A percentile compares a stretch with the other conserved stretches of the same genome.
These are phyloP conservation scores for Verticillium albo-atrum DNA, from an alignment of 2,329 filamentous ascomycete genomes.

Conservation along the genomic window DNA sequence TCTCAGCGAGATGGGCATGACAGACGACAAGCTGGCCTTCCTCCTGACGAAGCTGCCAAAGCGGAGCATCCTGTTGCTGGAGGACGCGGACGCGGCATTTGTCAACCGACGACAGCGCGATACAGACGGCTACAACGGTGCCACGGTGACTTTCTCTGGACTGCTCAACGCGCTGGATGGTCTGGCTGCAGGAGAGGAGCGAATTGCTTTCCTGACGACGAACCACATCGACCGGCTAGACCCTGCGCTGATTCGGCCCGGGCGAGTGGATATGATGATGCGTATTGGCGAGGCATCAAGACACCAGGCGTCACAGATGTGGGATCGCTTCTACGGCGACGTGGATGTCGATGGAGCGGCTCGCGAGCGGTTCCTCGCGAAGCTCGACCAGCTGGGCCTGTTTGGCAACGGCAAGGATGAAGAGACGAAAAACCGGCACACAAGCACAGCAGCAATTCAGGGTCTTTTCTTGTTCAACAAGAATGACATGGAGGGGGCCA, in stretches of 20 bases:
- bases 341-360: slow-evolving; percentile 61
- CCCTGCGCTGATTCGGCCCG: slow-evolving; percentile 83
- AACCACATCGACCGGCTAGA: slow-evolving; percentile 91
- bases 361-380: slow-evolving; percentile 64
- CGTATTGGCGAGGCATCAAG: slow-evolving; percentile 82
- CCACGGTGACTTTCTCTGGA: slow-evolving; percentile 91
- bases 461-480: slow-evolving; percentile 96
- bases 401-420: slow-evolving; percentile 53
- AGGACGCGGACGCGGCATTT: slow-evolving; percentile 91
- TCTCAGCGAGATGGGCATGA: slow-evolving; percentile 82
- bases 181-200: slow-evolving; percentile 89
- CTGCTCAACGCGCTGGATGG: slow-evolving; percentile 83
- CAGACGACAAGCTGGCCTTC: slow-evolving; percentile 82
- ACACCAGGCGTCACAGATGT: slow-evolving; percentile 81
- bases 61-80: slow-evolving; percentile 75
- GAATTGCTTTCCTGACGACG: slow-evolving; percentile 89
- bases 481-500: slow-evolving; percentile 80
- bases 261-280: slow-evolving; percentile 89
- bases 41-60: slow-evolving; percentile 81
- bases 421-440: slow-evolving; percentile 43
- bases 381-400: slow-evolving; percentile 65
- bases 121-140: slow-evolving; percentile 77
- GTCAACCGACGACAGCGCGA: slow-evolving; percentile 74
- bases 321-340: slow-evolving; percentile 92
- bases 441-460: slow-evolving; percentile 89